phyloP scores from a whole-genome alignment of 75 land plant genomes.

The Pseudotsuga menziesii region DNA sequence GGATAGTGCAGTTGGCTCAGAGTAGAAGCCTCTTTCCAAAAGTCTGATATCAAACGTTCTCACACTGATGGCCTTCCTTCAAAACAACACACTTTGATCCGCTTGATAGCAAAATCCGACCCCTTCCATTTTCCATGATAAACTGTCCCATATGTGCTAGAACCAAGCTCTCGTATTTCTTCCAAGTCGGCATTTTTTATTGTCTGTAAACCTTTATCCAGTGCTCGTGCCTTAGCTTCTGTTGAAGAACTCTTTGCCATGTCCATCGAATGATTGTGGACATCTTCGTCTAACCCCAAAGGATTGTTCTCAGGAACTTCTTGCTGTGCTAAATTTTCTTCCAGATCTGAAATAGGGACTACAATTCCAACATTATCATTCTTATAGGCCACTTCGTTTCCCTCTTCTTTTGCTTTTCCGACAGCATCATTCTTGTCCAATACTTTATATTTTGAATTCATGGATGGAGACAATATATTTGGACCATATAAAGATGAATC shows the following conservation, averaged over 20 bases:
- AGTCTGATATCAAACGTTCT: conserved; percentile 81
- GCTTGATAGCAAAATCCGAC: conserved; percentile 95
- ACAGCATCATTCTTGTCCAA: background rate
- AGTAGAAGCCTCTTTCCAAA: conserved; percentile 92
- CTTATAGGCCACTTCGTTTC: background rate
- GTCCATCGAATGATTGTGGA: conserved; percentile 21
- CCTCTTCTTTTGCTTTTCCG: background rate
- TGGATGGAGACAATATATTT: background rate
- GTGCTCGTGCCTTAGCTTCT: conserved; percentile 73
- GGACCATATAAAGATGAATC: background rate
- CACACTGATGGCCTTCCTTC: conserved; percentile 71
- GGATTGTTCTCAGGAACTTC: conserved; percentile 17
- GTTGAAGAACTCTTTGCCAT: conserved; percentile 48
- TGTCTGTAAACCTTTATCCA: conserved; percentile 70
- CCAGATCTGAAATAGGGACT: background rate
- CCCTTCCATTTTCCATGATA: conserved; percentile 97
- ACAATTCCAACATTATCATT: background rate
- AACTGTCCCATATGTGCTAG: conserved; percentile 85
- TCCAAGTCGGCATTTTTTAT: conserved; percentile 77
- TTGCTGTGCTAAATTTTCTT: conserved; percentile 3
- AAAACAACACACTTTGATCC: conserved; percentile 82
- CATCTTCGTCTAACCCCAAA: conserved; percentile 26
- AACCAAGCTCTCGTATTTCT: conserved; percentile 73
- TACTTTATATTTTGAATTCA: background rate
- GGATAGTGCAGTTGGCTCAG: conserved; percentile 91